These are phyloP conservation scores for Dioscorea cayenensis DNA, from an alignment of 116 monocot genomes.

Conservation along the genomic window DNA sequence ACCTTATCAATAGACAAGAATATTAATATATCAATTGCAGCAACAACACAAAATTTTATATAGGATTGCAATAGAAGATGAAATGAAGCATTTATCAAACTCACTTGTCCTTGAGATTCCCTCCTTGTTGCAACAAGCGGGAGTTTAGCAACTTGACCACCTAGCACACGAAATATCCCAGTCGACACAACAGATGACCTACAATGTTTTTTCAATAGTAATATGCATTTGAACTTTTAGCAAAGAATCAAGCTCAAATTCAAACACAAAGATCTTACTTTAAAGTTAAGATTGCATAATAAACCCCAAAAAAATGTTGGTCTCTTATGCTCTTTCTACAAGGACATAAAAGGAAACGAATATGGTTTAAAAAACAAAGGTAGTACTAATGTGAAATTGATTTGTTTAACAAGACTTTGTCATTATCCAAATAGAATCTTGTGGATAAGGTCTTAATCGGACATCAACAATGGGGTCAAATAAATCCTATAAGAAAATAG, in stretches of 20 bases:
- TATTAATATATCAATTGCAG: too few species aligned
- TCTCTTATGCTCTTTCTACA: slow-evolving; percentile 50
- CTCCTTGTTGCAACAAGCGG: slow-evolving; percentile 81
- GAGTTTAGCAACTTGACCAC: slow-evolving; percentile 74
- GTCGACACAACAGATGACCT: slow-evolving; percentile 72
- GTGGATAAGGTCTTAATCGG: slow-evolving; percentile 44
- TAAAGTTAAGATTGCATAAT: slow-evolving; percentile 49
- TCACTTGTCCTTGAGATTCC: slow-evolving; percentile 41
- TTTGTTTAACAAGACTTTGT: background rate
- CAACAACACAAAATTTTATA: too few species aligned
- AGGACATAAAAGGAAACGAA: background rate
- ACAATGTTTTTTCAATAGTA: background rate
- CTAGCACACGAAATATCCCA: slow-evolving; percentile 71
- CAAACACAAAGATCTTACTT: slow-evolving; percentile 1
- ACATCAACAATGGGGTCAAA: slow-evolving; percentile 57
- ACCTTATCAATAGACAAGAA: too few species aligned
- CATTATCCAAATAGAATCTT: slow-evolving; percentile 51
- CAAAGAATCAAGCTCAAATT: background rate
- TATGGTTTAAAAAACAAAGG: too few species aligned
- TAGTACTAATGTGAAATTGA: too few species aligned
- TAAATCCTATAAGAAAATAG: slow-evolving; percentile 23
- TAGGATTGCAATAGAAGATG: too few species aligned
- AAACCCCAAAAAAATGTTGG: slow-evolving; percentile 36
- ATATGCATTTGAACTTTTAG: too few species aligned
- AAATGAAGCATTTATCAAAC: background rate